Evolutionary conservation across 1,284 basidiomycete species (phyloP), one percentile per base, ranked within the genome.

Genomic region (Boletus smithii): DNA sequence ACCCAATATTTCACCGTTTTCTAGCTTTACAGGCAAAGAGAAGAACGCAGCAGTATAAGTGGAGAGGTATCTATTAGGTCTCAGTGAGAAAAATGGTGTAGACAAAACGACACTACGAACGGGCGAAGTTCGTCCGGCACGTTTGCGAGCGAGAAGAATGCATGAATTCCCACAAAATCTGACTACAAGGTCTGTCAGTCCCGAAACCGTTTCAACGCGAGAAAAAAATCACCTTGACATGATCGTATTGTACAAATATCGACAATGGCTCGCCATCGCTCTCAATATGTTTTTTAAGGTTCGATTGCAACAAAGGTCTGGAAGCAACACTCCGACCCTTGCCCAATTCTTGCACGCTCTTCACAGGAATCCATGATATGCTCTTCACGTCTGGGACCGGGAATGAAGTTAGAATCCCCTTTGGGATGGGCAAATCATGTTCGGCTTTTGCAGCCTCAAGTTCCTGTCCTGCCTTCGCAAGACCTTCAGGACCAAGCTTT

Each of bases 351-450:
- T 85, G 85, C 14, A 80, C 67, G 50, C 85, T 95, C 58, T 94
- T 82, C 3, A 99, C 94, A 1, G 89, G 83, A 49, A 99, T 95
- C 94, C 95, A 99, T 6, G 88, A 82, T 59, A 99, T 95, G 53
- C 83, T 90, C 59, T 87, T 84, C 18, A 95, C 88, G 58, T 88
- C 80, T 0, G 94, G 94, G 26, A 95, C 83, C 14, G 88, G 85
- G 77, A 98, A 99, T 17, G 80, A 73, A 4, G 81, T 86, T 32
- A 98, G 70, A 53, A 97, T 76, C 32, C 91, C 80, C 8, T 73
- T 72, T 5, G 95, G 95, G 49, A 97, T 93, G 9, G 86, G 82
- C 44, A 71, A 71, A 56, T 92, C 90, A 65, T 98, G 93, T 62
- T 91, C 89, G 40, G 79, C 77, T 71, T 97, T 95, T 3, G 97